These are phyloP conservation scores for Sutorius australiensis DNA, from an alignment of 768 basidiomycete genomes.

Conservation along the genomic window DNA sequence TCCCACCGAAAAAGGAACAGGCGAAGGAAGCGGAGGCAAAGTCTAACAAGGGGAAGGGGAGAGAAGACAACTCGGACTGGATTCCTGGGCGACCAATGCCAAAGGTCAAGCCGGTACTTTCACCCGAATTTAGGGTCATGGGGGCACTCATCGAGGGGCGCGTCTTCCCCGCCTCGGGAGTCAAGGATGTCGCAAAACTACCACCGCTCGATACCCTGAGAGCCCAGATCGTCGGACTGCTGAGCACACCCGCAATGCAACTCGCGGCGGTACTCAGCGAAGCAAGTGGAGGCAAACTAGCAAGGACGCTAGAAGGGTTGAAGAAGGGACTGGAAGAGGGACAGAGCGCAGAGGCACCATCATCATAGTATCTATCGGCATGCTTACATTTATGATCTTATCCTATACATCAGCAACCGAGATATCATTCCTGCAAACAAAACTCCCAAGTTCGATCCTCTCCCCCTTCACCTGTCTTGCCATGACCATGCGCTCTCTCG, in stretches of 20 bases:
- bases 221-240: conserved; percentile 80
- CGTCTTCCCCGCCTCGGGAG: conserved; percentile 55
- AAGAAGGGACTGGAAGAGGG: conserved; percentile 61
- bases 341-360: conserved; percentile 20
- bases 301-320: conserved; percentile 72
- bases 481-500: conserved; percentile 60
- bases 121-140: conserved; percentile 68
- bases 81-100: conserved; percentile 70
- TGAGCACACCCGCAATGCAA: conserved; percentile 72
- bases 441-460: conserved; percentile 92
- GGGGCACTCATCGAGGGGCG: conserved; percentile 78
- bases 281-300: conserved; percentile 64
- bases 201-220: conserved; percentile 75
- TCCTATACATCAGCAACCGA: background rate
- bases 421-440: conserved; percentile 39
- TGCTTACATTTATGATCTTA: conserved; percentile 8
- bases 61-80: conserved; percentile 56
- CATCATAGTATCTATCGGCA: conserved; percentile 18
- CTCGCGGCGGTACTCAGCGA: conserved; percentile 67
- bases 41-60: conserved; percentile 40
- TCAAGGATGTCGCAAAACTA: conserved; percentile 65
- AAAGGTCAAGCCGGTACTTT: conserved; percentile 48
- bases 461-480: conserved; percentile 66
- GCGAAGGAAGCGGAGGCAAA: conserved; percentile 49
- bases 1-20: conserved; percentile 55